Base-by-base conservation (phyloP, 1,139 yeast genomes). In the Blastobotrys niveus region DNA sequence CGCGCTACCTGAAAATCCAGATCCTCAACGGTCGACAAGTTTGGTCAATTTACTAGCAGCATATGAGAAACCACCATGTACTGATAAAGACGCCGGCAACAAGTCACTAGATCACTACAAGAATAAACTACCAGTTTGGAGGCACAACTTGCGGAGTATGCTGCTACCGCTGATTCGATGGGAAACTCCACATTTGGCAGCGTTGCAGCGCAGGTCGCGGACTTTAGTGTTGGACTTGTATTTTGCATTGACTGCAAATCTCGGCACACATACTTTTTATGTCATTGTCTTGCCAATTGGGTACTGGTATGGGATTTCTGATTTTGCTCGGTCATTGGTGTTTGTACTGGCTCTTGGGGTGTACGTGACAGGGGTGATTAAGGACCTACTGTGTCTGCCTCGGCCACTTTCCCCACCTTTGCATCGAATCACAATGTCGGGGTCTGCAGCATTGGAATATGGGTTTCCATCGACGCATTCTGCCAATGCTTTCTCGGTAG, bases 391-490 rank as follows among this genome's bases (percentile, higher is more conserved):
- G 57, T 91, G 97, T 62, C 70, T 91, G 43, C 98, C 98, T 12
- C 71, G 98, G 50, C 98, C 98, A 2, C 67, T 80, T 49, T 82
- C 95, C 2, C 98, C 98, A 1, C 98, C 98, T 0, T 66, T 89
- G 42, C 87, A 83, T 60, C 72, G 98, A 55, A 80, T 91, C 55
- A 88, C 97, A 24, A 77, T 89, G 80, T 80, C 89, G 48, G 81
- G 84, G 20, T 84, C 86, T 54, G 93, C 97, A 0, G 79, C 95
- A 1, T 79, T 82, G 57, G 98, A 91, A 61, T 91, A 89, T 62
- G 98, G 98, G 3, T 88, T 89, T 57, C 98, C 98, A 0, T 79
- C 88, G 38, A 82, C 95, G 9, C 98, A 91, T 62, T 75, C 93
- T 24, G 95, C 96, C 38, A 91, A 91, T 63, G 96, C 97, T 2